Evolutionary conservation across 441 rosid species (phyloP), one percentile per base, ranked within the genome.

Genomic region (Arabidopsis hybrid): DNA sequence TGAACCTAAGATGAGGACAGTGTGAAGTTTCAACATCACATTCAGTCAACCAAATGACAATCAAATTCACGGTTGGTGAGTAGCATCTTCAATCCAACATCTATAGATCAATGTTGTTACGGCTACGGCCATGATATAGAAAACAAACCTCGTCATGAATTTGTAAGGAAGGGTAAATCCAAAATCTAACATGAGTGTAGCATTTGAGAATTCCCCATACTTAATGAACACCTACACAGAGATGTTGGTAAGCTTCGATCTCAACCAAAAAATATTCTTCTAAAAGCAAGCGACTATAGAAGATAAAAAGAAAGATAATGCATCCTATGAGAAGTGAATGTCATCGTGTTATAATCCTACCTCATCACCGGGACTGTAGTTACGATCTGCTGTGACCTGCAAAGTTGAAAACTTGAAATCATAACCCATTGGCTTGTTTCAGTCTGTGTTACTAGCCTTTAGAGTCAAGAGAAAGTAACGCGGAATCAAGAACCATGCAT

Each of bases 141-240:
- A 75, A 43, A 80, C 85, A 71, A 81, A 90, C 98, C 96, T 90
- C 86, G 69, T 91, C 96, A 69, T 87, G 82, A 53, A 68, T 84
- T 94, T 94, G 77, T 80, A 56, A 16, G 89, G 83, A 72, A 90
- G 78, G 9, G 92, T 81, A 79, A 94, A 94, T 60, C 97, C 98
- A 31, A 89, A 94, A 74, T 91, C 96, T 83, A 87, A 78, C 72
- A 90, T 79, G 81, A 94, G 85, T 57, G 85, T 76, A 26, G 93
- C 89, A 86, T 91, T 94, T 60, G 96, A 68, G 83, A 87, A 80
- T 73, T 87, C 86, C 47, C 98, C 98, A 42, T 93, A 91, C 21
- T 83, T 78, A 75, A 93, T 86, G 66, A 81, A 69, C 59, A 93
- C 89, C 96, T 91, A 68, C 60, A 67, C 5, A 61, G 12, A 66